Evolutionary conservation across 78 protist species (phyloP).

Genomic region (Anaeramoeba flamelloides): DNA sequence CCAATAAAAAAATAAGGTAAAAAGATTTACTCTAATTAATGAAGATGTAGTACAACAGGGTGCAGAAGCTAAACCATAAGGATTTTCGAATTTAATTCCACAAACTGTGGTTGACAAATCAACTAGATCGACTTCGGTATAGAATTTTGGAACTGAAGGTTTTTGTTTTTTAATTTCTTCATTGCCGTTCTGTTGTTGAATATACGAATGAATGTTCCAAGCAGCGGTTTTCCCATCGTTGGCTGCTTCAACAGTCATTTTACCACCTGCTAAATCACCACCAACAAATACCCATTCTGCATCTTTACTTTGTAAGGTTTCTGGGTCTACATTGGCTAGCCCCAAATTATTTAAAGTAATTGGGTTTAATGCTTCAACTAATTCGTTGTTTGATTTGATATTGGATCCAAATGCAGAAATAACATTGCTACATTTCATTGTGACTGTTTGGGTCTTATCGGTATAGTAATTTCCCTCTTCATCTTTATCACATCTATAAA

Average conservation of each 20-base stretch:
- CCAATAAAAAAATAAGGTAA: too few relatives aligned
- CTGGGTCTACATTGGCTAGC: neutral
- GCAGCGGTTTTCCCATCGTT: conserved; percentile 84
- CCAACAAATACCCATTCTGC: conserved; percentile 60
- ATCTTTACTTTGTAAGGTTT: neutral
- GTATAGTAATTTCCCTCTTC: conserved; percentile 51
- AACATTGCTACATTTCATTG: conserved; percentile 56
- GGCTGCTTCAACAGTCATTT: conserved; percentile 79
- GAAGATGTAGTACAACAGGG: conserved; percentile 61
- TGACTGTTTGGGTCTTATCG: conserved; percentile 51
- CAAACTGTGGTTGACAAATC: conserved; percentile 51
- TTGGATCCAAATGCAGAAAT: conserved; percentile 76
- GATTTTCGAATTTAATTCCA: conserved; percentile 73
- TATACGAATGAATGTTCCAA: conserved; percentile 26
- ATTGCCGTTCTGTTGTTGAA: neutral
- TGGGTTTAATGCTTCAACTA: neutral
- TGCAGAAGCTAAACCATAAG: conserved; percentile 88
- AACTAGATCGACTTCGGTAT: conserved; percentile 66
- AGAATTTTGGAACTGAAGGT: conserved; percentile 50
- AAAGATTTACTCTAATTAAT: conserved; percentile 73
- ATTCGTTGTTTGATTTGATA: conserved; percentile 4
- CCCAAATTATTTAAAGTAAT: neutral
- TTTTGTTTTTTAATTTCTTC: neutral
- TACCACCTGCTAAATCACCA: conserved; percentile 61
- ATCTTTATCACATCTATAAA: conserved; percentile 23